Evolutionary conservation across 441 rosid species (phyloP), one percentile per base, ranked within the genome.

Genomic region (Brassica balearica): DNA sequence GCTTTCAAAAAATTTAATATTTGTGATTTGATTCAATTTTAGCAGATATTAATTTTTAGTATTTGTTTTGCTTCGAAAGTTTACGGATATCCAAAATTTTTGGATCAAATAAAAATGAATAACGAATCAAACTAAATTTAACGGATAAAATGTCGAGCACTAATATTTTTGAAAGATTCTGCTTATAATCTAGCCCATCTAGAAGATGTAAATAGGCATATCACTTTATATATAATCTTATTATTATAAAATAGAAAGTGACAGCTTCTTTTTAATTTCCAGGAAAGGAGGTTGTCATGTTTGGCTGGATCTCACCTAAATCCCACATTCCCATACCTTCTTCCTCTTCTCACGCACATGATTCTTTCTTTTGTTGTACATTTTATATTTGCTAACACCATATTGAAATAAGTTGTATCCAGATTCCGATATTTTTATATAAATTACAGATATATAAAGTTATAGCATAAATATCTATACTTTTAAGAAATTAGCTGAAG

Each of bases 241-340:
- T 73, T 34, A 63, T 51, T 62, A 59, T 12, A 8, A 62, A 73
- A 27, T 62, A 14, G 3, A 32, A 63, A 79, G 67, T 69, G 79
- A 70, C 71, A 64, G 65, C 8, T 63, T 73, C 11, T 63, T 55
- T 19, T 14, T 53, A 7, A 41, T 75, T 71, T 79, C 34, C 64
- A 75, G 12, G 48, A 75, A 71, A 75, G 14, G 80, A 75, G 70
- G 80, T 69, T 43, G 83, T 75, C 76, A 71, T 75, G 80, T 75
- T 80, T 80, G 80, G 83, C 80, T 80, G 83, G 83, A 80, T 80
- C 80, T 75, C 83, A 80, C 83, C 77, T 71, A 75, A 71, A 71
- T 80, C 83, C 73, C 83, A 75, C 74, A 66, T 80, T 80, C 83
- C 80, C 83, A 75, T 75, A 71, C 80, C 80, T 70, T 79, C 68